Base-by-base conservation (phyloP, 495 filamentous ascomycete genomes). In the Lepidopterella palustris region DNA sequence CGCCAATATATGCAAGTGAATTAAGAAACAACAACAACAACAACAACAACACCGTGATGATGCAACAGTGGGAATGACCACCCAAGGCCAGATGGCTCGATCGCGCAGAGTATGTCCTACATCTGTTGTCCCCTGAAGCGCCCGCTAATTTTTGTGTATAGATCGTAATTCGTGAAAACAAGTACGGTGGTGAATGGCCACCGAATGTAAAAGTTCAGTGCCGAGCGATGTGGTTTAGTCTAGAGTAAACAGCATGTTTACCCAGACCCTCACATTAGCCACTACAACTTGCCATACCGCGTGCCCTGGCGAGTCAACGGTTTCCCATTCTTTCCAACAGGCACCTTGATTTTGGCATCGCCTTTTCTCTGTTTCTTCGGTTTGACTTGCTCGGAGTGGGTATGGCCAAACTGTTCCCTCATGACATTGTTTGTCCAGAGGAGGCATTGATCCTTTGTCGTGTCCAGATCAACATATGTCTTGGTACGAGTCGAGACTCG, bases 341-440 rank as follows among this genome's bases (percentile, higher is more conserved):
- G 56, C 9, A 49, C 31, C 75, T 48, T 81, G 70, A 29, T 68
- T 68, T 48, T 69, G 64, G 67, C 15, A 11, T 69, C 25, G 64
- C 65, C 70, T 84, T 81, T 73, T 84, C 86, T 68, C 18, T 42
- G 35, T 42, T 85, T 83, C 45, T 80, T 75, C 20, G 86, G 83
- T 23, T 85, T 80, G 40, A 86, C 86, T 53, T 86, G 82, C 59
- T 92, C 82, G 42, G 85, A 85, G 68, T 98, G 93, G 23, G 89
- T 78, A 69, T 96, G 88, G 1, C 91, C 91, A 45, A 87, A 71
- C 28, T 96, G 84, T 1, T 84, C 80, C 5, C 90, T 63, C 18
- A 89, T 90, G 54, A 83, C 86, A 0, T 78, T 83, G 69, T 97
- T 98, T 40, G 77, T 78, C 95, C 95, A 98, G 11, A 74, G 75